These are phyloP conservation scores for Sporisorium graminicola DNA, from an alignment of 1,284 basidiomycete genomes.

Conservation along the genomic window DNA sequence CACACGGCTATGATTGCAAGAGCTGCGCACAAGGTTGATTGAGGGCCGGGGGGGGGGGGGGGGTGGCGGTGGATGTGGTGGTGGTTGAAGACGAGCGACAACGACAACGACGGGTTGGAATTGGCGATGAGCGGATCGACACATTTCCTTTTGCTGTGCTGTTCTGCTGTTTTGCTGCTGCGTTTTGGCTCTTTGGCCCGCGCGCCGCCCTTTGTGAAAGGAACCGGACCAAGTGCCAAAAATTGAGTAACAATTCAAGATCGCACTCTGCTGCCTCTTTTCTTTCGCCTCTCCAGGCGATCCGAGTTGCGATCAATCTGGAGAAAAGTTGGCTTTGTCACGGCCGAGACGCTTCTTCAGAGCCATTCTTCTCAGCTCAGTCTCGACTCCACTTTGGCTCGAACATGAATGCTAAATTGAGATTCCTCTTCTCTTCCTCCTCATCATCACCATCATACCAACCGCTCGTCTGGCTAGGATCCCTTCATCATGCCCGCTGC, in stretches of 20 bases:
- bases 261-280: not conserved
- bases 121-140: slow-evolving; percentile 26
- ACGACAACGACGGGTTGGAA: slow-evolving; percentile 1
- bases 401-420: not conserved
- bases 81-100: slow-evolving; percentile 7
- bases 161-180: not conserved
- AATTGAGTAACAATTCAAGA: slow-evolving; percentile 1
- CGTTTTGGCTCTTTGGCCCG: slow-evolving; percentile 7
- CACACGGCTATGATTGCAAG: slow-evolving; percentile 2
- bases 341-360: slow-evolving; percentile 2
- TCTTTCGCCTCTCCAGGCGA: not conserved
- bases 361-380: not conserved
- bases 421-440: not conserved
- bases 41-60: not conserved
- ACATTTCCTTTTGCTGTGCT: slow-evolving; percentile 1
- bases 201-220: not conserved
- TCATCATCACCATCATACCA: not conserved
- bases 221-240: not conserved
- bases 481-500: slow-evolving; percentile 23
- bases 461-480: not conserved
- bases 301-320: not conserved
- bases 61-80: slow-evolving; percentile 13
- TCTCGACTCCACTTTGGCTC: slow-evolving; percentile 9
- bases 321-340: not conserved
- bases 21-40: slow-evolving; percentile 7